phyloP scores from a whole-genome alignment of 2,329 filamentous ascomycete genomes.

The Cytospora leucostoma region DNA sequence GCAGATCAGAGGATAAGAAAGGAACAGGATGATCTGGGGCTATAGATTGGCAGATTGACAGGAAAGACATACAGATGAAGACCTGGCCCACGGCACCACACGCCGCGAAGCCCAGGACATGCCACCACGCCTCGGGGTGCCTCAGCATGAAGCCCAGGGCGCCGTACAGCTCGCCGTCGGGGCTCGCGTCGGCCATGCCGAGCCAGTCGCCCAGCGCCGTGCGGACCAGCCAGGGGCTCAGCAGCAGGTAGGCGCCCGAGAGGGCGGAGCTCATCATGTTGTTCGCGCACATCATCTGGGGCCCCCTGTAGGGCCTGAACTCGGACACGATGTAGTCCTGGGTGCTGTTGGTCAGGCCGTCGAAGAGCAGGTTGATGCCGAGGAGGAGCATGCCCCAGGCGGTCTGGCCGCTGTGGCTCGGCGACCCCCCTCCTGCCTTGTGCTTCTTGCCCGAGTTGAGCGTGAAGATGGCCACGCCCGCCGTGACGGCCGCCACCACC shows the following conservation, averaged over 20 bases:
- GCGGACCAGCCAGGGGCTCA: constrained; percentile 77
- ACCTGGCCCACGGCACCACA: constrained; percentile 94
- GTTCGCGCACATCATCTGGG: constrained; percentile 99
- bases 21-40: no score
- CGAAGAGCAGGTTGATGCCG: constrained; percentile 87
- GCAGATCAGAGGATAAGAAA: no score
- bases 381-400: constrained; percentile 82
- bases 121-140: constrained; percentile 80
- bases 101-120: constrained; percentile 85
- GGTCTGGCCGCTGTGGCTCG: constrained; percentile 56
- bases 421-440: constrained; percentile 27
- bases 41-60: no score
- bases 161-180: constrained; percentile 70
- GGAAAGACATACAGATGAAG: constrained; percentile 97
- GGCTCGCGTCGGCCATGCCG: constrained; percentile 63
- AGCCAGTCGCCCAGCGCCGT: constrained; percentile 66
- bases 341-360: constrained; percentile 93
- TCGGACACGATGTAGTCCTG: constrained; percentile 90
- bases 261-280: constrained; percentile 83
- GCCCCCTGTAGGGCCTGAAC: constrained; percentile 80
- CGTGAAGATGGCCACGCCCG: constrained; percentile 93
- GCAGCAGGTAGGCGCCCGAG: constrained; percentile 73
- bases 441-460: constrained; percentile 67
- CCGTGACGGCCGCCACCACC: constrained; percentile 87
- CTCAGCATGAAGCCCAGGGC: constrained; percentile 78